Evolutionary conservation across 306 rosid genomes (phyloP), one percentile per base, ranked within the genome.

Genomic region (Cucumis melo): DNA sequence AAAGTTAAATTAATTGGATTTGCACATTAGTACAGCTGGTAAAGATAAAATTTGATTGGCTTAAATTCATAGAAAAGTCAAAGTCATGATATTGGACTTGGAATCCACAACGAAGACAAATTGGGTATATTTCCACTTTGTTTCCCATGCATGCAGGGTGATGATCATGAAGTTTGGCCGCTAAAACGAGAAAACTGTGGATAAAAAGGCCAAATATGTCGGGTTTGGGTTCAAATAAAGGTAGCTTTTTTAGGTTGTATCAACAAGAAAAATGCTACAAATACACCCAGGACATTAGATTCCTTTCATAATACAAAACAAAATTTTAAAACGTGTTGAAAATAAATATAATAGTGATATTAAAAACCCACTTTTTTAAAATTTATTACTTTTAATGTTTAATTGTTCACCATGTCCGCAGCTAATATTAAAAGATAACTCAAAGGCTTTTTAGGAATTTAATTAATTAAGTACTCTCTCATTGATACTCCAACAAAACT

Each of bases 61-160:
- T 79, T 32, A 32, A 1, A 10, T n/a, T 80, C 38, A 4, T 27
- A 0, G 12, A 12, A 15, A 41, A 59, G 80, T 76, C 84, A 76
- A 85, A 73, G 79, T 78, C 81, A 23, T 79, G 82, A 20, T 5
- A 14, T 51, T 77, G 81, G 86, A 83, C 81, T 80, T 9, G 8
- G 77, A 79, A 81, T 34, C 36, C 66, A 34, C 17, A 17, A 13
- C 13, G 38, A 44, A 75, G 76, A 68, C 16, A 74, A 32, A 51
- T 66, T 41, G 62, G n/a, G 46, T 29, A 61, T 5, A 46, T 39
- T 54, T 24, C 74, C 29, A 2, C 29, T 65, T 6, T 65, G 21
- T 38, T 65, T 65, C 68, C 72, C 58, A 48, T 84, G 87, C 88
- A 80, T 80, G 89, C 74, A 73, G 14, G 1, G 21, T 75, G 21